A percentile compares a stretch with the other conserved stretches of the same genome.
These are phyloP conservation scores for Suillus luteus DNA, from an alignment of 768 basidiomycete species.

Conservation along the genomic window DNA sequence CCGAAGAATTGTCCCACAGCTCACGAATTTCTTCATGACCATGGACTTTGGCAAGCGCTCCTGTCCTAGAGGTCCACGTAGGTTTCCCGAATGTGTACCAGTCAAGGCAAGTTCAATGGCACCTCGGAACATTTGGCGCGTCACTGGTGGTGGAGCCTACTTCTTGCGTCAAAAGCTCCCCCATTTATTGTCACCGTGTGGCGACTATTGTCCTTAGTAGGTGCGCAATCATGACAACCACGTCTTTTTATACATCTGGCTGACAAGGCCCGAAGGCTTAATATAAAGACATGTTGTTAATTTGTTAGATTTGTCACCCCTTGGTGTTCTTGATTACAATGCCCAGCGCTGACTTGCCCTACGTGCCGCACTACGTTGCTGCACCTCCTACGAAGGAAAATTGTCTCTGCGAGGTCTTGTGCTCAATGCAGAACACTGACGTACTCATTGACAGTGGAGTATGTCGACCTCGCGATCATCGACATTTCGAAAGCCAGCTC, in stretches of 20 bases:
- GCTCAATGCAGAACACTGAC: not conserved
- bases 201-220: not conserved
- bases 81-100: not conserved
- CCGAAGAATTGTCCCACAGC: not conserved
- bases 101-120: not conserved
- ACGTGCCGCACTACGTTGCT: constrained; percentile 38
- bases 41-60: not conserved
- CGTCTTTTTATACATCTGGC: not conserved
- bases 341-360: constrained; percentile 34
- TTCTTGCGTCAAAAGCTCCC: not conserved
- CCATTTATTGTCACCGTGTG: not conserved
- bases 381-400: constrained; percentile 37
- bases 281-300: not conserved
- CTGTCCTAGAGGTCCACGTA: not conserved
- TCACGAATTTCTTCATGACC: not conserved
- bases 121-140: not conserved
- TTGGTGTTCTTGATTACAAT: constrained; percentile 18
- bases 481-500: constrained; percentile 47
- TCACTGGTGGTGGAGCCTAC: not conserved
- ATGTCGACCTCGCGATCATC: constrained; percentile 54
- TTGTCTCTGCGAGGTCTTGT: constrained; percentile 29
- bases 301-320: not conserved
- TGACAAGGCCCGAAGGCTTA: not conserved
- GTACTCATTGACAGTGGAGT: constrained; percentile 40
- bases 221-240: not conserved